These are phyloP conservation scores for Lojkania enalia DNA, from an alignment of 2,329 filamentous ascomycete species.

Conservation along the genomic window DNA sequence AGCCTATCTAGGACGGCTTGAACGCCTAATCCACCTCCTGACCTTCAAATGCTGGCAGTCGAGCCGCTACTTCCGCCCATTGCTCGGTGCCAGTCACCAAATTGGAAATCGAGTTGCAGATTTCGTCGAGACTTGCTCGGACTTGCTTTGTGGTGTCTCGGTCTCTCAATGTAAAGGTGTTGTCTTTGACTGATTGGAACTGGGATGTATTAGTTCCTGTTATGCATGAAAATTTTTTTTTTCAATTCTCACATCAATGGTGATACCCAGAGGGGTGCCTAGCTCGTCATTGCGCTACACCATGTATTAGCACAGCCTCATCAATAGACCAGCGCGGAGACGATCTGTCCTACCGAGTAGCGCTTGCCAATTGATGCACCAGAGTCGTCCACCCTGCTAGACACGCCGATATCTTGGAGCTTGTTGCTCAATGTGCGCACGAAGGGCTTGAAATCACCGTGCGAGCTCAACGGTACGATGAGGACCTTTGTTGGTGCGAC, in stretches of 20 bases:
- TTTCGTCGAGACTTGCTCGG: slow-evolving; percentile 77
- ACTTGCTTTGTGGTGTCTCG: slow-evolving; percentile 88
- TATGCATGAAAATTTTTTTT: neutral
- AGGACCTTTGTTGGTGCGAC: slow-evolving; percentile 96
- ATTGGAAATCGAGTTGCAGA: slow-evolving; percentile 71
- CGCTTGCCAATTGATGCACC: slow-evolving; percentile 92
- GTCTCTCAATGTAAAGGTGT: slow-evolving; percentile 83
- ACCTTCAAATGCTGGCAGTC: slow-evolving; percentile 78
- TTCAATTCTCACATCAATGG: slow-evolving; percentile 64
- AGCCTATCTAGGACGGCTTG: slow-evolving; percentile 1
- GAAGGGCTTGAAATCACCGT: slow-evolving; percentile 78
- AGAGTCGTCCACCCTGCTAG: slow-evolving; percentile 86
- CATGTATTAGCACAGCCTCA: slow-evolving; percentile 19
- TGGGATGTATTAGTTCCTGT: slow-evolving; percentile 8
- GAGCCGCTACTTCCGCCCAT: slow-evolving; percentile 72
- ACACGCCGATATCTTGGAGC: slow-evolving; percentile 75
- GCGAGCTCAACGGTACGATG: slow-evolving; percentile 83
- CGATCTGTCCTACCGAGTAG: slow-evolving; percentile 53
- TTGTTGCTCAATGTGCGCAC: slow-evolving; percentile 72
- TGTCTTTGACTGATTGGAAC: slow-evolving; percentile 91
- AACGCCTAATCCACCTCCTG: slow-evolving; percentile 38
- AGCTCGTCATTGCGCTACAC: slow-evolving; percentile 84
- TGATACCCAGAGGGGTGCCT: slow-evolving; percentile 91
- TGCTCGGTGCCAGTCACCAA: slow-evolving; percentile 65
- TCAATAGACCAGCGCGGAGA: neutral